Conservation (phyloP, 306 rosid genomes). For the Rubus idaeus region DNA sequence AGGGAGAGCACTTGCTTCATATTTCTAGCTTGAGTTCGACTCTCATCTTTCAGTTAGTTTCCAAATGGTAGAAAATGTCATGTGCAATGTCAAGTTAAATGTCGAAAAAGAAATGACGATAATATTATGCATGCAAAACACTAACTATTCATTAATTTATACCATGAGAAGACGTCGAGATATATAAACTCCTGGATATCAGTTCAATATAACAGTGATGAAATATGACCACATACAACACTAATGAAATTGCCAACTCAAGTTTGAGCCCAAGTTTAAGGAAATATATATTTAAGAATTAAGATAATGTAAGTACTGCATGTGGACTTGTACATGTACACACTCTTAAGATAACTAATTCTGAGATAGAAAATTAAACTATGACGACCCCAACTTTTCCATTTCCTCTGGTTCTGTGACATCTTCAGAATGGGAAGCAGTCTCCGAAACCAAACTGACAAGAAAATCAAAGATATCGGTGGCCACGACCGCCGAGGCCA, state of each 20-base stretch:
- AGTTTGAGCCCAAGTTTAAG: neutral
- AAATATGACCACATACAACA: neutral
- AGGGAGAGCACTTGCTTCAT: no score
- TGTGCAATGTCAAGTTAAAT: no score
- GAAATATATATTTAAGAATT: neutral
- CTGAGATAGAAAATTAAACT: neutral
- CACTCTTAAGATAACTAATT: neutral
- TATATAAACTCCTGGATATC: neutral
- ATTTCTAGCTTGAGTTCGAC: no score
- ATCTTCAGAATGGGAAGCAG: conserved; percentile 8
- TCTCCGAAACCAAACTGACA: conserved; percentile 48
- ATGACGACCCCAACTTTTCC: neutral
- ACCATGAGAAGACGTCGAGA: no score
- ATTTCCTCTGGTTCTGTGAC: neutral
- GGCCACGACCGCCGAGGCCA: conserved; percentile 59
- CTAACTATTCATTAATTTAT: no score
- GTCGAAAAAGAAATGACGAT: no score
- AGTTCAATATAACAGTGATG: neutral
- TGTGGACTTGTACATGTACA: neutral
- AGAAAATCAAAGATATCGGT: conserved; percentile 72
- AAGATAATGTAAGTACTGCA: neutral
- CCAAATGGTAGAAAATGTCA: no score
- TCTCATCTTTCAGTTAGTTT: no score
- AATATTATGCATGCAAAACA: no score
- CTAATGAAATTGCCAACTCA: neutral